A percentile compares a stretch with the other conserved stretches of the same genome.
phyloP scores from a whole-genome alignment of 2,329 filamentous ascomycete genomes.

The Exserohilum turcica region DNA sequence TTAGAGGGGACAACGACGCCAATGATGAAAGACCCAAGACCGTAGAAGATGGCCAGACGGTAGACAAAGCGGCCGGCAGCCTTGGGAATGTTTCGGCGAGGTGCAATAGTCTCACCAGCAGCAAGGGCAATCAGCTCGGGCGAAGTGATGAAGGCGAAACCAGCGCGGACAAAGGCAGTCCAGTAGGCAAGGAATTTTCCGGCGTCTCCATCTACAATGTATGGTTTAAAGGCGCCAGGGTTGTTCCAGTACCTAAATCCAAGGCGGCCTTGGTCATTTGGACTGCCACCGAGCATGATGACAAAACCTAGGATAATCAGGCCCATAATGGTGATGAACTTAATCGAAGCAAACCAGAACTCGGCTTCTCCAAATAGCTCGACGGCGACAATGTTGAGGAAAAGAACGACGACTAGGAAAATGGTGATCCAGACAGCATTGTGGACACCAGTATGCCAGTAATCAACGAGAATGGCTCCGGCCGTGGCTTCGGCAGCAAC shows the following conservation, averaged over 20 bases:
- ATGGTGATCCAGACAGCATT: conserved; percentile 46
- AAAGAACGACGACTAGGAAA: conserved; percentile 42
- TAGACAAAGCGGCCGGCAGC: conserved; percentile 60
- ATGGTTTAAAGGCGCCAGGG: conserved; percentile 60
- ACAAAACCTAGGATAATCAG: conserved; percentile 44
- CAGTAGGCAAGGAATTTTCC: conserved; percentile 68
- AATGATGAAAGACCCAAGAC: conserved; percentile 58
- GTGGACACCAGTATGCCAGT: conserved; percentile 42
- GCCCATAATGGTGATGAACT: conserved; percentile 49
- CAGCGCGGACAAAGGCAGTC: conserved; percentile 60
- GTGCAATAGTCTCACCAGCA: conserved; percentile 43
- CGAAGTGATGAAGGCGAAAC: conserved; percentile 49
- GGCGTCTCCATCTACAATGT: conserved; percentile 59
- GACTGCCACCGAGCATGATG: conserved; percentile 45
- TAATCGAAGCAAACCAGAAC: conserved; percentile 59
- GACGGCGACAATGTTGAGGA: conserved; percentile 45
- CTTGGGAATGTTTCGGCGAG: conserved; percentile 56
- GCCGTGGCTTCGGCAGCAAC: conserved; percentile 44
- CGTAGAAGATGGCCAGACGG: conserved; percentile 62
- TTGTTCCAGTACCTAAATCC: conserved; percentile 73
- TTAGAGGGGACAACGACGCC: conserved; percentile 64
- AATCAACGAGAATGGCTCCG: conserved; percentile 42
- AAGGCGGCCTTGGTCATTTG: conserved; percentile 40
- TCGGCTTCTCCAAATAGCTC: conserved; percentile 54
- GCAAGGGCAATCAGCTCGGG: conserved; percentile 44